These are phyloP conservation scores for Yamagishiella unicocca DNA, from an alignment of 139 green algal species.

Conservation along the genomic window DNA sequence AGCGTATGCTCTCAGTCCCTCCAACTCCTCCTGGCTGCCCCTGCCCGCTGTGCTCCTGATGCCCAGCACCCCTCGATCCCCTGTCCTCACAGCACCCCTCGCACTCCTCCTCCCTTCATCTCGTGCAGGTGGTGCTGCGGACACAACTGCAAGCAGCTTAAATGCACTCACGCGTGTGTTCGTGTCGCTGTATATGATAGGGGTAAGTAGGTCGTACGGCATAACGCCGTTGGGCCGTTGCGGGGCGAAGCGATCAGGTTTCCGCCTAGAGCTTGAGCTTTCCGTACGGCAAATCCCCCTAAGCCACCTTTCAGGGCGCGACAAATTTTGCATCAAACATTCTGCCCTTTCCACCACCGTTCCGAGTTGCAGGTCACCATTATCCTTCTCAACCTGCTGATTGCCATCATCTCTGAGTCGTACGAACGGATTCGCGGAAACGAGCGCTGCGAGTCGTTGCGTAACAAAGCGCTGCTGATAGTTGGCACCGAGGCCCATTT, in stretches of 20 bases:
- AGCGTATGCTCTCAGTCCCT: too few species aligned
- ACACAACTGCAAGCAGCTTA: not conserved
- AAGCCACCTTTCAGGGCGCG: too few species aligned
- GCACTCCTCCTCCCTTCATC: too few species aligned
- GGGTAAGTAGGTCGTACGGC: not conserved
- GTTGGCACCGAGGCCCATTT: slow-evolving; percentile 1
- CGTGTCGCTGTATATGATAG: not conserved
- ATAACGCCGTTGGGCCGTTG: too few species aligned
- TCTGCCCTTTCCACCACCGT: not conserved
- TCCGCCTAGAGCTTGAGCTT: too few species aligned
- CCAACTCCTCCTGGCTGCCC: too few species aligned
- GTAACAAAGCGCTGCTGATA: slow-evolving; percentile 30
- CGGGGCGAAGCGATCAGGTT: too few species aligned
- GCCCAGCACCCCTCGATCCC: too few species aligned
- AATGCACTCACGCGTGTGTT: not conserved
- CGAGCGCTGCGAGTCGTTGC: not conserved
- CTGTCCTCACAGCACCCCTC: too few species aligned
- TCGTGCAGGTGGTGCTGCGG: too few species aligned
- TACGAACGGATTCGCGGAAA: slow-evolving; percentile 36
- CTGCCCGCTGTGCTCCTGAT: too few species aligned
- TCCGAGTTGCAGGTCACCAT: slow-evolving; percentile 13
- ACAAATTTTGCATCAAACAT: not conserved
- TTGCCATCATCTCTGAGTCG: slow-evolving; percentile 36
- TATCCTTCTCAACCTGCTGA: slow-evolving; percentile 46
- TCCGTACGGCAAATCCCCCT: too few species aligned